Evolutionary conservation across 164 flowering plant species (phyloP).

Genomic region (Kingdonia uniflora): DNA sequence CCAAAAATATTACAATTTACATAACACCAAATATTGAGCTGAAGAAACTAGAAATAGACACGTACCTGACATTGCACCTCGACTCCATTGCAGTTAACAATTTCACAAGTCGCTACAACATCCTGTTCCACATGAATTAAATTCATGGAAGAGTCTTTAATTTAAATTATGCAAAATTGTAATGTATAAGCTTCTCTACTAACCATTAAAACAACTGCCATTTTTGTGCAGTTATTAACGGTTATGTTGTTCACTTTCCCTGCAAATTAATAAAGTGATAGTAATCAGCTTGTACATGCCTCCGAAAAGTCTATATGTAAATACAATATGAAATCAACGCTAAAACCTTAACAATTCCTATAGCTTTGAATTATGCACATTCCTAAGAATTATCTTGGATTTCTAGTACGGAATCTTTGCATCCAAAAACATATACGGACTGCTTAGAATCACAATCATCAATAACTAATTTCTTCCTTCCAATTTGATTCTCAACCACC

Average conservation of each 20-base stretch:
- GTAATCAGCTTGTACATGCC: constrained; percentile 7
- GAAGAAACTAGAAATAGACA: neutral
- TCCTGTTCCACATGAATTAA: constrained; percentile 40
- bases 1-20: no score
- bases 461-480: constrained; percentile 69
- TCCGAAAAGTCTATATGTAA: neutral
- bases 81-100: constrained; percentile 87
- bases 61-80: constrained; percentile 98
- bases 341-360: neutral
- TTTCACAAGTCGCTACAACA: constrained; percentile 96
- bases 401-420: constrained; percentile 93
- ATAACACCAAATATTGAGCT: neutral
- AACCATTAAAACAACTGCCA: constrained; percentile 88
- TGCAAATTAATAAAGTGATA: constrained; percentile 24
- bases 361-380: neutral
- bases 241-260: constrained; percentile 98
- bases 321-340: neutral
- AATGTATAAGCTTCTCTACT: constrained; percentile 15
- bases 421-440: constrained; percentile 83
- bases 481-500: constrained; percentile 98
- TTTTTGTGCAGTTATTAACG: constrained; percentile 85
- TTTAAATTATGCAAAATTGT: no score
- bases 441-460: constrained; percentile 95
- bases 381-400: constrained; percentile 49
- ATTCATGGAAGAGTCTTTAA: no score